Evolutionary conservation across 2,329 filamentous ascomycete genomes (phyloP), one percentile per base, ranked within the genome.

Genomic region (Colletotrichum aenigma): DNA sequence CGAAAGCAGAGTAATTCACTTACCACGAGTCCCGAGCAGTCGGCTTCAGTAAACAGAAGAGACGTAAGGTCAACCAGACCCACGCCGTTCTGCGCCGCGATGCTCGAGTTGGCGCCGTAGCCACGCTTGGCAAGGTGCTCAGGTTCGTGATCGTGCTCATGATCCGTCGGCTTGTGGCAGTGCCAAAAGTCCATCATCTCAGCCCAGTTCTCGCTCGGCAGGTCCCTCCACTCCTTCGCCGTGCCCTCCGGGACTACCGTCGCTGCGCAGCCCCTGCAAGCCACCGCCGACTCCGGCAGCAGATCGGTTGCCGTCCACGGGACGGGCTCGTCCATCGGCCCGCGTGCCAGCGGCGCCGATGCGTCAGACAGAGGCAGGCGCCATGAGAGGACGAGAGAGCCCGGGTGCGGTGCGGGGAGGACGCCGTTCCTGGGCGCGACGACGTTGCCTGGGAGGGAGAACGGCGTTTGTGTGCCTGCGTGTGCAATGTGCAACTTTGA

Each of bases 151-250:
- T 4, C 30, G 36, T 83, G 78, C 21, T 83, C 83, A 76, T 92
- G 87, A 71, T 92, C 88, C 76, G 93, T 89, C 52, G 97, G 97
- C 84, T 98, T 98, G 84, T 99, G 97, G 81, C 97, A 99, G 84
- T 99, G 97, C 97, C 97, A 99, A 79, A 99, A 98, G 84, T 99
- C 97, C 97, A 99, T 99, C 96, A 99, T 98, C 86, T 99, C 97
- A 1, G 97, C 97, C 97, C 97, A 99, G 81, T 98, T 96, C 80
- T 98, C 96, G 81, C 96, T 98, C 0, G 97, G 97, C 21, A 99
- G 87, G 81, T 99, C 96, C 85, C 96, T 98, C 96, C 97, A 99
- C 48, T 86, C 84, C 52, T 84, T 85, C 9, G 91, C 86, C 5
- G 67, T 79, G 9, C 82, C 85, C 4, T 79, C 70, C 1, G 79